Evolutionary conservation across 179 eudicot genomes (phyloP), one percentile per base, ranked within the genome.

Genomic region (Dionaea muscipula): DNA sequence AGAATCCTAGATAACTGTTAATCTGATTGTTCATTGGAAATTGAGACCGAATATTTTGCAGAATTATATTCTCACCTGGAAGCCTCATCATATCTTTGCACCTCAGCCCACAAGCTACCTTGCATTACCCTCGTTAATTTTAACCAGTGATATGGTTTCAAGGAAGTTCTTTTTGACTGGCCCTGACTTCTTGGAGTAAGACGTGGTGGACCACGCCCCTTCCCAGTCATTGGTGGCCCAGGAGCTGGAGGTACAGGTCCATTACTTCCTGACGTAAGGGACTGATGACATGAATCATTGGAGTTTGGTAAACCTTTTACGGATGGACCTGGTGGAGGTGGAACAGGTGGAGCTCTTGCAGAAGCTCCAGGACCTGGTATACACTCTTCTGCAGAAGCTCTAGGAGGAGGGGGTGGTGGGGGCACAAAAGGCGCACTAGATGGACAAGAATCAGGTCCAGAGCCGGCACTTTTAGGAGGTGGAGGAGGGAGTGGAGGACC

Each of bases 101-200:
- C 60, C 68, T 88, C 96, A 19, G 95, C 95, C 96, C 96, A 88
- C 55, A 88, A 57, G 82, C 95, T 88, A 48, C 93, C 96, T 56
- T 77, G 83, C 75, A 82, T 58, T n/a, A 75, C 95, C 74, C 95
- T 81, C 37, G 81, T 78, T 67, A 88, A 54, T 63, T 82, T 88
- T 66, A 85, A 61, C 96, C 96, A 88, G 62, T 88, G 94, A 61
- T 78, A 88, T 8, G 96, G 88, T 55, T 85, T 85, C 60, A 85
- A 59, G 58, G 68, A 55, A 44, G 82, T 59, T 76, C 68, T 82
- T 68, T 77, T 85, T 0, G 78, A 23, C 51, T 66, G 78, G 38
- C 53, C 70, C 56, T 70, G 81, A 61, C 39, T 64, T 66, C 67
- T 85, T 48, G 75, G 18, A 57, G 68, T 48, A 53, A 65, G 18